Percentiles rank a stretch among this genome's conserved stretches.
These are phyloP conservation scores for Globisporangium middletonii DNA, from an alignment of 352 stramenopile species.

Conservation along the genomic window DNA sequence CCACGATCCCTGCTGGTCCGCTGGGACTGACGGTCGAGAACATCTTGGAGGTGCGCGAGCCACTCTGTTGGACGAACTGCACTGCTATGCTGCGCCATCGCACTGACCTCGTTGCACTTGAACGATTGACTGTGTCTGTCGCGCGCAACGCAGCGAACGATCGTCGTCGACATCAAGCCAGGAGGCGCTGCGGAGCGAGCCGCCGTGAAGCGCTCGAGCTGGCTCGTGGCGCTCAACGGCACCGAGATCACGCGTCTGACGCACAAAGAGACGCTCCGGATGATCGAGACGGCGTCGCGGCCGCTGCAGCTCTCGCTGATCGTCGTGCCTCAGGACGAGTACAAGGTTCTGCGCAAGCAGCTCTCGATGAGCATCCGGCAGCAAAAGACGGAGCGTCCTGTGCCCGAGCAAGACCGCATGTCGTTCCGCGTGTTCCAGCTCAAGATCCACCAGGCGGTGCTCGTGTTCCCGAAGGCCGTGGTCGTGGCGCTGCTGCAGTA, in stretches of 20 bases:
- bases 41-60: constrained; percentile 57
- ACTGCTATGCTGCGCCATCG: too few species aligned
- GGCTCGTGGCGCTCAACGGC: constrained; percentile 77
- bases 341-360: constrained; percentile 67
- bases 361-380: constrained; percentile 84
- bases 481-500: constrained; percentile 70
- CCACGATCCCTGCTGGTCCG: constrained; percentile 70
- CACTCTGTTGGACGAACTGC: not conserved
- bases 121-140: not conserved
- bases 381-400: constrained; percentile 73
- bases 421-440: constrained; percentile 81
- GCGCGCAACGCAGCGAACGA: constrained; percentile 39
- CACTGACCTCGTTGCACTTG: too few species aligned
- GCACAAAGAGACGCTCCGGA: constrained; percentile 80
- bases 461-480: constrained; percentile 64
- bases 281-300: constrained; percentile 73
- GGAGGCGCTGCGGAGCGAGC: constrained; percentile 66
- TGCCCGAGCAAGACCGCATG: constrained; percentile 82
- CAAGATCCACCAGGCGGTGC: constrained; percentile 77
- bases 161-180: constrained; percentile 86
- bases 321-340: constrained; percentile 62
- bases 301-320: constrained; percentile 71
- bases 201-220: constrained; percentile 77
- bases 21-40: constrained; percentile 87
- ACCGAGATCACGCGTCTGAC: constrained; percentile 71